Conservation (phyloP, 495 filamentous ascomycete species). For the Oidiodendron maius region DNA sequence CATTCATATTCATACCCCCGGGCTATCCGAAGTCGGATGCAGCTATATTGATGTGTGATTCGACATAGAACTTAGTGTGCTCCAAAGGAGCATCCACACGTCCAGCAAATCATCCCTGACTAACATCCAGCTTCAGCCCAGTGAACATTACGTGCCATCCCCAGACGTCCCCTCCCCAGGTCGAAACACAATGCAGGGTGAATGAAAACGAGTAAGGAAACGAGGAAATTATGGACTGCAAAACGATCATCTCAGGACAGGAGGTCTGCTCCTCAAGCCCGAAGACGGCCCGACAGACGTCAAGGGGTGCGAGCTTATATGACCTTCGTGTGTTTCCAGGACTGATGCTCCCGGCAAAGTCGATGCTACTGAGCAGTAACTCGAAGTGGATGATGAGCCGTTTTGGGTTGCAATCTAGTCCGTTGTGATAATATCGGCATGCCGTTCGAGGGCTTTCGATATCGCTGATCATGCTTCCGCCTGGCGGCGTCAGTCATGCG, state of each 20-base stretch:
- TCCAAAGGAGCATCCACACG: constrained; percentile 10
- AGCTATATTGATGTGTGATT: neutral
- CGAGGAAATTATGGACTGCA: constrained; percentile 13
- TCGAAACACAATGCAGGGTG: constrained; percentile 13
- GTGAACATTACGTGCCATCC: constrained; percentile 12
- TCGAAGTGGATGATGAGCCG: constrained; percentile 5
- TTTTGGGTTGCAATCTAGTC: constrained; percentile 15
- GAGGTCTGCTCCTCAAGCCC: constrained; percentile 19
- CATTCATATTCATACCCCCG: neutral
- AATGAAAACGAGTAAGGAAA: constrained; percentile 15
- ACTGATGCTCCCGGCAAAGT: constrained; percentile 15
- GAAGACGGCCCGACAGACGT: constrained; percentile 7
- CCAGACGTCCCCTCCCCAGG: constrained; percentile 18
- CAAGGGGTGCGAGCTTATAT: constrained; percentile 19
- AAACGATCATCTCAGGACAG: constrained; percentile 22
- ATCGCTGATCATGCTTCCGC: constrained; percentile 14
- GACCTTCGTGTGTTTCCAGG: constrained; percentile 20
- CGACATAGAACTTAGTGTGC: no score
- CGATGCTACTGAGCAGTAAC: constrained; percentile 4
- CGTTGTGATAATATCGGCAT: constrained; percentile 24
- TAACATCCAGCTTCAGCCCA: constrained; percentile 1
- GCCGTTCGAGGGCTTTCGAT: constrained; percentile 25
- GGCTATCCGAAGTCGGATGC: neutral
- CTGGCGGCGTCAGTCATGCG: constrained; percentile 12
- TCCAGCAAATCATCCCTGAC: neutral